Conservation (phyloP, 768 basidiomycete species). For the Suillus bovinus region DNA sequence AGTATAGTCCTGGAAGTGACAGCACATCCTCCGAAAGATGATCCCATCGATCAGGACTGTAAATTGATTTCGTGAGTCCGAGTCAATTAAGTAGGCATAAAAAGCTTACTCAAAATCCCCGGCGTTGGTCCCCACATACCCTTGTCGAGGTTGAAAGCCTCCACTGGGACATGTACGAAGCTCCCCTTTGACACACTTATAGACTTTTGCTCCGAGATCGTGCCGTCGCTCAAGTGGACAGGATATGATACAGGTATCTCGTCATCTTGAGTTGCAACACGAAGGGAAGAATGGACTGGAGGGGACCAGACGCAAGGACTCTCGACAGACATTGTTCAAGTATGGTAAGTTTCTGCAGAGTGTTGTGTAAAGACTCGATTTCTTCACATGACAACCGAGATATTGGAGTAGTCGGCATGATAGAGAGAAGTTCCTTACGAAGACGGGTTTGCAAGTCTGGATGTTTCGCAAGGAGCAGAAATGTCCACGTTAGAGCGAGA, state of each 20-base stretch:
- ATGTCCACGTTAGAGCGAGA: constrained; percentile 80
- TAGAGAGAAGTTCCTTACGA: constrained; percentile 60
- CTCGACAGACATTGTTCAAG: constrained; percentile 75
- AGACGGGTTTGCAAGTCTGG: constrained; percentile 68
- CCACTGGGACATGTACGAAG: constrained; percentile 76
- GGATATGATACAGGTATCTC: constrained; percentile 71
- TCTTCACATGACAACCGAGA: constrained; percentile 61
- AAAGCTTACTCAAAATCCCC: constrained; percentile 74
- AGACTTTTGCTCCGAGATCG: constrained; percentile 39
- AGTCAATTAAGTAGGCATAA: background rate
- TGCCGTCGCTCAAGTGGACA: constrained; percentile 52
- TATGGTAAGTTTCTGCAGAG: constrained; percentile 63
- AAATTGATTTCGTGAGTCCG: background rate
- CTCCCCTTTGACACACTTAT: constrained; percentile 65
- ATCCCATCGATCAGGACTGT: constrained; percentile 82
- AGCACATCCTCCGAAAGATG: constrained; percentile 66
- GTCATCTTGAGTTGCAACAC: constrained; percentile 78
- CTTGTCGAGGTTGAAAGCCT: constrained; percentile 78
- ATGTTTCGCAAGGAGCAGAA: constrained; percentile 71
- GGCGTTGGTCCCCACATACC: constrained; percentile 79
- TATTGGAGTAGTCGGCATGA: constrained; percentile 42
- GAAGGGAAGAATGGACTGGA: constrained; percentile 78
- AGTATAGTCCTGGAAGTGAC: constrained; percentile 70
- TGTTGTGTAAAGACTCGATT: constrained; percentile 56
- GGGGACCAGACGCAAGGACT: constrained; percentile 79